These are phyloP conservation scores for Leccinum incarnatum DNA, from an alignment of 768 basidiomycete species.

Conservation along the genomic window DNA sequence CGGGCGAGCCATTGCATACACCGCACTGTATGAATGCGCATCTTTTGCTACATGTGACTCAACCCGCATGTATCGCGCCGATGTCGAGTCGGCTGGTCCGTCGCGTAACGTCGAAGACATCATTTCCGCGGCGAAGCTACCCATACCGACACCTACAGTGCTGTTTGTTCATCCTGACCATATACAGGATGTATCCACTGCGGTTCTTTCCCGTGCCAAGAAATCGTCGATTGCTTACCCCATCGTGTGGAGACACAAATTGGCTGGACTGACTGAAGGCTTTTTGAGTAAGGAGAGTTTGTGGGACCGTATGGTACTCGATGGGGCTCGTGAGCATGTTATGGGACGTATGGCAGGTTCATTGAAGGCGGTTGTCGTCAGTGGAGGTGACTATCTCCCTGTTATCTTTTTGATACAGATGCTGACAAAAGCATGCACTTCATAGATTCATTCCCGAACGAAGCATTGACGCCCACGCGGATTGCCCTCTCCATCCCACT, in stretches of 20 bases:
- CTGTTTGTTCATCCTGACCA: conserved; percentile 72
- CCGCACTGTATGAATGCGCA: conserved; percentile 70
- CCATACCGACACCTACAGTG: conserved; percentile 74
- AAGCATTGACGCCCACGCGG: conserved; percentile 58
- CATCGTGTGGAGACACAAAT: conserved; percentile 77
- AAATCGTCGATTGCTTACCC: conserved; percentile 53
- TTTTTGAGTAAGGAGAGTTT: conserved; percentile 73
- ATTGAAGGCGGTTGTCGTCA: conserved; percentile 66
- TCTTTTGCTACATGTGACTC: conserved; percentile 67
- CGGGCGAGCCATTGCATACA: conserved; percentile 78
- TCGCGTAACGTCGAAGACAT: conserved; percentile 46
- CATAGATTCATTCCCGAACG: conserved; percentile 49
- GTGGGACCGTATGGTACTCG: conserved; percentile 83
- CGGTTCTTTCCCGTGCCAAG: conserved; percentile 54
- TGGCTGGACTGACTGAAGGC: conserved; percentile 65
- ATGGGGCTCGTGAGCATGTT: conserved; percentile 56
- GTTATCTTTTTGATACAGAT: not conserved
- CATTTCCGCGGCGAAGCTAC: conserved; percentile 44
- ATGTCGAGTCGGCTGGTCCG: conserved; percentile 1
- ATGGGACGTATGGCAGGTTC: conserved; percentile 60
- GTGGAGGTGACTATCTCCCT: conserved; percentile 54
- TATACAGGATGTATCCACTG: conserved; percentile 48
- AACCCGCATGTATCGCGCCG: conserved; percentile 45
- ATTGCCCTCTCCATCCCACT: conserved; percentile 77
- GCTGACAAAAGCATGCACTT: not conserved